phyloP scores from a whole-genome alignment of 2,329 filamentous ascomycete species.

The Pseudogymnoascus sp. region DNA sequence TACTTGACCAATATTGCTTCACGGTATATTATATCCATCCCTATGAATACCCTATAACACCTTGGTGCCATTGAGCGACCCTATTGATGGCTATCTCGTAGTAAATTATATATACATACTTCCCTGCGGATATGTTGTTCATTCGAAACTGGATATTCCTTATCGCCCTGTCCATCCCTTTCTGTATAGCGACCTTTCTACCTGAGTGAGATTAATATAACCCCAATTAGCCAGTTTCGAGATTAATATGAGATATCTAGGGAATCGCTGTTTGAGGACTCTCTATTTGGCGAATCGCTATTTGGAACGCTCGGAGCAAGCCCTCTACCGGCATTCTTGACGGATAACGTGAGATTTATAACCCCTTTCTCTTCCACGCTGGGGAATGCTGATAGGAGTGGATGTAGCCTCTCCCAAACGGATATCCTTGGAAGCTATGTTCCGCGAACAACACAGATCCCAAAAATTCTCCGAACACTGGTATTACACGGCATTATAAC shows the following conservation, averaged over 20 bases:
- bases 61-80: not conserved
- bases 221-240: not conserved
- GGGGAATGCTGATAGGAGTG: not conserved
- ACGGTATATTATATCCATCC: not conserved
- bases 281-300: constrained; percentile 10
- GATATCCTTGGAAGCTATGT: constrained; percentile 45
- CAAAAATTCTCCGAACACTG: constrained; percentile 32
- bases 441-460: constrained; percentile 34
- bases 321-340: constrained; percentile 36
- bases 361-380: not conserved
- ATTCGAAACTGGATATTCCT: not conserved
- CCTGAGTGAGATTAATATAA: not conserved
- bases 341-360: constrained; percentile 31
- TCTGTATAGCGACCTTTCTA: not conserved
- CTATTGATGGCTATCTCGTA: not conserved
- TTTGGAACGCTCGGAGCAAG: constrained; percentile 31
- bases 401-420: constrained; percentile 37
- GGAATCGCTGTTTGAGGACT: constrained; percentile 21
- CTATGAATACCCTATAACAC: not conserved
- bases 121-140: not conserved
- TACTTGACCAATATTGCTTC: not conserved
- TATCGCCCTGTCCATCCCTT: not conserved
- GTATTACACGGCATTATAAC: constrained; percentile 31
- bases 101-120: constrained; percentile 6
- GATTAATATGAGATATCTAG: constrained; percentile 4